phyloP scores from a whole-genome alignment of 176 grass and related monocot species.

The Oryza brachyantha region DNA sequence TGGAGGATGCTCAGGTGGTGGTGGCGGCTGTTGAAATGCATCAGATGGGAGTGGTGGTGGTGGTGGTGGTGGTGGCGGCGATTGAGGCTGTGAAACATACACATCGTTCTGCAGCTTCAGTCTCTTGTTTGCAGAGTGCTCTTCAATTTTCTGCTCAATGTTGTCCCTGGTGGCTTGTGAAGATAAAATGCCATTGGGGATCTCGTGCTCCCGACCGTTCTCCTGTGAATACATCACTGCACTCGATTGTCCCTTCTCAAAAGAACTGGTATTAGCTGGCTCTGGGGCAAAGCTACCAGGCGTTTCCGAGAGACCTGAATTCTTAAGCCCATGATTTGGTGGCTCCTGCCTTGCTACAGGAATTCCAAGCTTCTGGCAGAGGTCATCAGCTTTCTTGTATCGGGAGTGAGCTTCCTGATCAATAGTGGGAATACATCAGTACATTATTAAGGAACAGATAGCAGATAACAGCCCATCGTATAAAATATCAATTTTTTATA shows the following conservation, averaged over 20 bases:
- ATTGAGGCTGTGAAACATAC: constrained; percentile 23
- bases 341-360: constrained; percentile 18
- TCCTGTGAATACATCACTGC: constrained; percentile 34
- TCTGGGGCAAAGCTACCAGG: constrained; percentile 21
- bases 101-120: constrained; percentile 38
- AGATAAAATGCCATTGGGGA: constrained; percentile 36
- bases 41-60: constrained; percentile 45
- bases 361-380: constrained; percentile 41
- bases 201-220: constrained; percentile 29
- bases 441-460: neutral
- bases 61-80: constrained; percentile 30
- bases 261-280: constrained; percentile 29
- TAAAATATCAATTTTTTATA: constrained; percentile 3
- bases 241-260: constrained; percentile 40
- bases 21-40: constrained; percentile 41
- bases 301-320: constrained; percentile 19
- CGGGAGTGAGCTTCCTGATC: constrained; percentile 59
- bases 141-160: constrained; percentile 30
- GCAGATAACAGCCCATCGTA: neutral
- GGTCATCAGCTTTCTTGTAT: constrained; percentile 47
- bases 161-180: constrained; percentile 43
- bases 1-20: constrained; percentile 40
- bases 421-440: constrained; percentile 32
- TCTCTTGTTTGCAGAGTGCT: constrained; percentile 41
- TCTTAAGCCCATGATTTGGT: constrained; percentile 26